Base-by-base conservation (phyloP, 192 early-diverging fungal species). In the Funneliformis geosporum region DNA sequence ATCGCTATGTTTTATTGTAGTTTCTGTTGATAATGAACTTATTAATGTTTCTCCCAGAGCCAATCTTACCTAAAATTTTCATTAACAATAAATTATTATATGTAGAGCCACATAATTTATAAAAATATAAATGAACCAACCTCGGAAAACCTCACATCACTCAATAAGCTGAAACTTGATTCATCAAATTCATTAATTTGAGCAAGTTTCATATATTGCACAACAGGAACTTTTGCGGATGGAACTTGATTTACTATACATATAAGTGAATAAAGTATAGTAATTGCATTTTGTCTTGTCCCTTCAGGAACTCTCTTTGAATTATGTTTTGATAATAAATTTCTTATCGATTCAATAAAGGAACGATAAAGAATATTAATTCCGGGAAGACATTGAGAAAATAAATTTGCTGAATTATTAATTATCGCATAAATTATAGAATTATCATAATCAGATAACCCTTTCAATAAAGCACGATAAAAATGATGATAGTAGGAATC, bases 351-450 rank as follows among this genome's bases (percentile, higher is more conserved):
- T 28, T 83, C 85, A 55, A 96, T 70, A 75, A 93, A 91, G 3
- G 89, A 75, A 23, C 89, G 84, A 43, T 95, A 90, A 18, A 94
- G 80, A 59, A 93, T 85, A 75, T 90, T 83, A 43, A 83, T 83
- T 14, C 95, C 95, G 4, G 94, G 94, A 18, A 96, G 81, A 5
- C 83, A 82, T 46, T 90, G 77, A 5, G 88, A 83, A 81, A 95
- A 96, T 21, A 96, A 23, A 11, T 87, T 89, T 38, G 87, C 83
- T 50, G 88, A 89, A 85, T 95, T 94, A 21, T 80, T 78, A 7
- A 96, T 65, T 68, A 96, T 93, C 11, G 90, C 89, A 38, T 84
- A 87, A 5, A 89, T 88, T 59, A 94, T 88, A 73, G 82, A 76
- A 0, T 67, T 67, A 73, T 93, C 93, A 40, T 85, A 8, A 86